Evolutionary conservation across 2,329 filamentous ascomycete species (phyloP).

Genomic region (Cladosporium sp.): DNA sequence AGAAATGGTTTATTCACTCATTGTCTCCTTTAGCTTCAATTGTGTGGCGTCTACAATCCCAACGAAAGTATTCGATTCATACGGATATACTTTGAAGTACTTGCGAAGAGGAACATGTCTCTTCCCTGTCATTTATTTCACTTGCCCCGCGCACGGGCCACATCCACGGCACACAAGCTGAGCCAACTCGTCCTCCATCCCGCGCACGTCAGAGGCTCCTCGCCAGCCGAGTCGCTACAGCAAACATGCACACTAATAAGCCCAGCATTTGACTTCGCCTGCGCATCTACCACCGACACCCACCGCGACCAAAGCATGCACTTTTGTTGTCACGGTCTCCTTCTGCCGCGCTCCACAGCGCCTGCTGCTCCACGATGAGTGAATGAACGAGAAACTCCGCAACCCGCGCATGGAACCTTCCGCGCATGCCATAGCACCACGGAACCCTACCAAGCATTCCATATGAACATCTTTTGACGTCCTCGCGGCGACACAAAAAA

Average conservation of each 20-base stretch:
- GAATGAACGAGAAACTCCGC: conserved; percentile 7
- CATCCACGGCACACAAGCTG: not conserved
- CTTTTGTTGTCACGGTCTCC: not conserved
- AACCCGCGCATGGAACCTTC: conserved; percentile 4
- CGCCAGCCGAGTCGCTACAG: not conserved
- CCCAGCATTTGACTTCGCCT: not conserved
- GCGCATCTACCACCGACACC: not conserved
- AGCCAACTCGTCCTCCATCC: not conserved
- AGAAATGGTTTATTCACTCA: no score
- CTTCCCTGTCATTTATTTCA: not conserved
- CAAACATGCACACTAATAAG: not conserved
- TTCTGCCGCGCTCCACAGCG: conserved; percentile 3
- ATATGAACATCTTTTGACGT: conserved; percentile 1
- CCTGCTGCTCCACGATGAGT: conserved; percentile 10
- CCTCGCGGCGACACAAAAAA: not conserved
- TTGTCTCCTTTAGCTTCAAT: no score
- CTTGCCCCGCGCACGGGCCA: conserved; percentile 1
- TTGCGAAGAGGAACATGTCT: no score
- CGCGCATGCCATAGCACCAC: not conserved
- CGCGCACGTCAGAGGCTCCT: conserved; percentile 1
- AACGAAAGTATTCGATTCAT: no score
- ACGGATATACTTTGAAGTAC: no score
- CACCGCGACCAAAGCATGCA: conserved; percentile 1
- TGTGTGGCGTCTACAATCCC: no score
- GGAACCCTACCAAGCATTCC: not conserved